Evolutionary conservation across 164 flowering plant genomes (phyloP).

Genomic region (Annona squamosa): DNA sequence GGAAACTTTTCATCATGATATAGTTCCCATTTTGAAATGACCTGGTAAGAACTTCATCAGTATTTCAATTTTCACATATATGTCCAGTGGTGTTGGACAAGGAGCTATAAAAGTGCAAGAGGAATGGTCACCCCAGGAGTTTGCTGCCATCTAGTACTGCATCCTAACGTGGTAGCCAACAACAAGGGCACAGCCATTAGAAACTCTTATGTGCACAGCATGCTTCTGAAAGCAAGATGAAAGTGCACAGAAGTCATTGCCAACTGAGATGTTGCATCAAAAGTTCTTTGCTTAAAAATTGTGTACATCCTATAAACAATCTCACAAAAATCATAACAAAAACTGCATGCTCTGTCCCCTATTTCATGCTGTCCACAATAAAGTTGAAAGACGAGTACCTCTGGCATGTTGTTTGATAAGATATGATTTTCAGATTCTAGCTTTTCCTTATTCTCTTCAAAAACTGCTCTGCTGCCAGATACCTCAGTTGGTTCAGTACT

Average conservation of each 20-base stretch:
- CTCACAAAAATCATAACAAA: background rate
- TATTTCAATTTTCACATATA: background rate
- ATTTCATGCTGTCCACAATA: background rate
- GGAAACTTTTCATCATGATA: background rate
- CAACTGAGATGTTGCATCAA: background rate
- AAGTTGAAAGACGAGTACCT: constrained; percentile 25
- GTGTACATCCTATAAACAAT: background rate
- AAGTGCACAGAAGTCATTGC: background rate
- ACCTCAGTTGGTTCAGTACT: constrained; percentile 19
- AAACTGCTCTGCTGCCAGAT: constrained; percentile 12
- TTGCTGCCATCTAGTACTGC: background rate
- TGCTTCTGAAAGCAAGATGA: background rate
- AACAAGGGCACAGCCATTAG: background rate
- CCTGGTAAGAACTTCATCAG: background rate
- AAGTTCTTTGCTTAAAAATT: background rate
- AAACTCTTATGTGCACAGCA: background rate
- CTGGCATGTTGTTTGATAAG: constrained; percentile 16
- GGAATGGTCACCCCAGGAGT: background rate
- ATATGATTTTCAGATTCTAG: constrained; percentile 14
- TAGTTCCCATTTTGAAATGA: background rate
- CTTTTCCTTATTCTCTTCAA: constrained; percentile 19
- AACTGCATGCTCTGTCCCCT: background rate
- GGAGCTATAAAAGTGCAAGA: background rate
- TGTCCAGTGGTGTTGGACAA: background rate
- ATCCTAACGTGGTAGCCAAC: background rate